Conservation (phyloP, 2,329 filamentous ascomycete genomes). For the Raffaelea ambrosiae region DNA sequence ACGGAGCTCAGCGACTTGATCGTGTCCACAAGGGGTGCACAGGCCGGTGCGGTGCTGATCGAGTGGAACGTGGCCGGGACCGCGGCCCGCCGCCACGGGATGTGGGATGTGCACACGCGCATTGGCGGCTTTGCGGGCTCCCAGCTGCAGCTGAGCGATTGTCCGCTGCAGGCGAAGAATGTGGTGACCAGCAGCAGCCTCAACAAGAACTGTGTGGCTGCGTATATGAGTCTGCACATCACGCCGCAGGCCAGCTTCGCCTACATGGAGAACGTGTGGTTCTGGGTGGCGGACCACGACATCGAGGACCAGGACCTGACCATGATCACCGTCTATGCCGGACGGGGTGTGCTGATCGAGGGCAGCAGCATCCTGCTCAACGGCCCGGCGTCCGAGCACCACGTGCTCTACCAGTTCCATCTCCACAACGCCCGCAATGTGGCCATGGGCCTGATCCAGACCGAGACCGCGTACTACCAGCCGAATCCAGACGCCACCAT, state of each 20-base stretch:
- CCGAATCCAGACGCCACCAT: conserved; percentile 31
- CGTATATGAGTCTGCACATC: conserved; percentile 42
- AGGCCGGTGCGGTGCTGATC: conserved; percentile 60
- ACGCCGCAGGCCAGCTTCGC: conserved; percentile 31
- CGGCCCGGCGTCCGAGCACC: conserved; percentile 38
- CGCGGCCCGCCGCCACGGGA: conserved; percentile 26
- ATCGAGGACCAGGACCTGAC: conserved; percentile 7
- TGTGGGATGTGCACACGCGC: conserved; percentile 69
- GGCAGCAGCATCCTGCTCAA: conserved; percentile 20
- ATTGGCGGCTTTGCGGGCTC: conserved; percentile 62
- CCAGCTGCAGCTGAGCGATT: conserved; percentile 53
- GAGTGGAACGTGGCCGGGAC: conserved; percentile 59
- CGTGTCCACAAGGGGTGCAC: conserved; percentile 57
- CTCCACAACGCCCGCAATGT: conserved; percentile 34
- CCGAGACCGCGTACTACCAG: conserved; percentile 32
- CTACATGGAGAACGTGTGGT: conserved; percentile 46
- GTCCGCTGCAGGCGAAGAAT: too few species aligned
- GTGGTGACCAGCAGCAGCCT: conserved; percentile 19
- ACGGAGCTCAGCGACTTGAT: conserved; percentile 67
- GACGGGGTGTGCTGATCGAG: conserved; percentile 18
- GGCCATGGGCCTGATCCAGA: conserved; percentile 37
- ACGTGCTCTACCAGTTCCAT: conserved; percentile 38
- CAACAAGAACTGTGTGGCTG: conserved; percentile 46
- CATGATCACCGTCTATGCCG: conserved; percentile 4
- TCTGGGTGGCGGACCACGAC: conserved; percentile 58